Conservation (phyloP, 345 rosid genomes). For the Conringia planisiliqua region DNA sequence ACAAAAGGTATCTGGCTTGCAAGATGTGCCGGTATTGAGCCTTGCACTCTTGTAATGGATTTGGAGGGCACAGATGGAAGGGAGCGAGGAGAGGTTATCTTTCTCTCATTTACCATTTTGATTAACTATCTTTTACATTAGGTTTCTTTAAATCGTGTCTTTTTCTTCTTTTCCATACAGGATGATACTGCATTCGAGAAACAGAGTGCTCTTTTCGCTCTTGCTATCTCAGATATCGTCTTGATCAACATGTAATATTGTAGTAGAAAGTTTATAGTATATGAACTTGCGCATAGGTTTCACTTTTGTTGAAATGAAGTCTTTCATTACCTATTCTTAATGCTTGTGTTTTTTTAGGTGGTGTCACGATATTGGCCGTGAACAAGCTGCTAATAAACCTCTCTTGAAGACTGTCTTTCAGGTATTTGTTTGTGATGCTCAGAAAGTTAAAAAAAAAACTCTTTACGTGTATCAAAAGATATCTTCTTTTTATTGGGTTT, state of each 20-base stretch:
- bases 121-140: neutral
- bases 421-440: conserved; percentile 38
- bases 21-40: conserved; percentile 79
- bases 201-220: conserved; percentile 97
- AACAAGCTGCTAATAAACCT: conserved; percentile 99
- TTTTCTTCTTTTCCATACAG: conserved; percentile 33
- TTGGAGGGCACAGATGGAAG: conserved; percentile 98
- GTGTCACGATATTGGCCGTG: conserved; percentile 99
- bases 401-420: conserved; percentile 95
- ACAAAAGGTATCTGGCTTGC: conserved; percentile 98
- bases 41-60: conserved; percentile 92
- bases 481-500: neutral
- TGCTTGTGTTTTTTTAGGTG: conserved; percentile 52
- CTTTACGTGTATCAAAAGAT: neutral
- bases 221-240: conserved; percentile 92
- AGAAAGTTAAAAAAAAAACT: neutral
- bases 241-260: conserved; percentile 86
- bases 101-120: neutral
- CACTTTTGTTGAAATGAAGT: neutral
- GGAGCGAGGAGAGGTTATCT: conserved; percentile 89
- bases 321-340: neutral
- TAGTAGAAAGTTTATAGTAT: neutral
- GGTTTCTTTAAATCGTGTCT: neutral
- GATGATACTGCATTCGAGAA: conserved; percentile 98
- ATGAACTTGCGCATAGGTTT: neutral